Base-by-base conservation (phyloP, 257 asterid genomes). In the Primulina huaijiensis region DNA sequence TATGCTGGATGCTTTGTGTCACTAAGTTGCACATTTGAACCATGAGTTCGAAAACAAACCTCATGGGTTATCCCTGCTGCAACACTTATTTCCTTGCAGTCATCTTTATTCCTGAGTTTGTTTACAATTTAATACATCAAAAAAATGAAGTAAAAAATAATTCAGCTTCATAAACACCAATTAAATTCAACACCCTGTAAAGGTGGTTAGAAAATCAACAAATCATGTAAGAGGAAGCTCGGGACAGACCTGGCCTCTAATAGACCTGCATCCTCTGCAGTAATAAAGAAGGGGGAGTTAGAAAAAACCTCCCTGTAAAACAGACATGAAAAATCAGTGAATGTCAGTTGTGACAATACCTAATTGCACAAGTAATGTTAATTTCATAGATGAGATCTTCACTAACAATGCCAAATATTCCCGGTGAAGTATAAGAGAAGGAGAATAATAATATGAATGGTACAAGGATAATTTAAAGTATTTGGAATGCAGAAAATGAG, bases 181-280 rank as follows among this genome's bases (percentile, higher is more conserved):
- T 16, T 46, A 37, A 29, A 66, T 17, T 35, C 66, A 20, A 35
- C 11, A 52, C 8, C 52, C 46, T 53, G 65, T 50, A n/a, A 57
- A 68, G 60, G 71, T 60, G 38, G 8, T 29, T 73, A 69, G 43
- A 65, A 69, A 72, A 43, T 75, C 64, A 60, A 75, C 67, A 70
- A 74, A 73, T 8, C 61, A 66, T 66, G 65, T 20, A 67, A 74
- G 62, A 52, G 46, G 60, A 64, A 71, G 72, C 21, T 58, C 66
- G 31, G 34, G 68, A 75, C 73, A 68, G 77, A 93, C 97, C 97
- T 89, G 82, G 74, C 84, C 56, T 81, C 81, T 74, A 82, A 74
- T 68, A 92, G 76, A 79, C 96, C 97, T 71, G 95, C 90, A 74
- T 89, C 97, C 74, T 89, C 96, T 16, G 99, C 97, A 52, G 83